phyloP scores from a whole-genome alignment of 108 stramenopile species.

The Fistulifera pelliculosa region DNA sequence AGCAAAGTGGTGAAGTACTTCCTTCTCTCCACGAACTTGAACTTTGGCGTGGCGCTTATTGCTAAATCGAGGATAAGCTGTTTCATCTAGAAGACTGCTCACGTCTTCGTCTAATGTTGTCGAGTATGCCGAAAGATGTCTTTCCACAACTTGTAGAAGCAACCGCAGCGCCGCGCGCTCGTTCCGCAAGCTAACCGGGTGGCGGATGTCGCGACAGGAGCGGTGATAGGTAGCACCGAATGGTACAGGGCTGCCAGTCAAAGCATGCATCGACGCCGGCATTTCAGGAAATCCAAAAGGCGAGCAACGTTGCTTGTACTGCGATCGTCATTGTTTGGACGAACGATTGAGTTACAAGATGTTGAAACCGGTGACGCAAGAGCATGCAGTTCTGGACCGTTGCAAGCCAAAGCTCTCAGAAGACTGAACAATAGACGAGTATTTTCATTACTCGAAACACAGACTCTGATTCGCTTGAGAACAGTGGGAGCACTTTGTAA shows the following conservation, averaged over 20 bases:
- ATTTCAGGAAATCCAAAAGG: conserved; percentile 28
- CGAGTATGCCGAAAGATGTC: conserved; percentile 61
- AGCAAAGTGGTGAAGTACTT: conserved; percentile 78
- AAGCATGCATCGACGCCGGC: not conserved
- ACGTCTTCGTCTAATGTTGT: conserved; percentile 71
- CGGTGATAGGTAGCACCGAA: conserved; percentile 29
- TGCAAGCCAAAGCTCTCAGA: conserved; percentile 69
- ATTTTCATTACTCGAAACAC: conserved; percentile 94
- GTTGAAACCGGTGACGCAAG: conserved; percentile 29
- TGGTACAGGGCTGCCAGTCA: conserved; percentile 4
- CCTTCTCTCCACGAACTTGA: conserved; percentile 86
- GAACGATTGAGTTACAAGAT: not conserved
- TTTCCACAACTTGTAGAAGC: conserved; percentile 48
- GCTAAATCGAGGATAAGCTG: conserved; percentile 60
- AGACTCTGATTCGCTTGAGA: conserved; percentile 82
- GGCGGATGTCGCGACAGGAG: conserved; percentile 77
- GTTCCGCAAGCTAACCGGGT: conserved; percentile 67
- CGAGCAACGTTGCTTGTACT: conserved; percentile 17
- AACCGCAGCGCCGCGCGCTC: conserved; percentile 71
- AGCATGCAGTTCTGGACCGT: conserved; percentile 48
- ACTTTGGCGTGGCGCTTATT: conserved; percentile 83
- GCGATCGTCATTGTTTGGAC: conserved; percentile 3
- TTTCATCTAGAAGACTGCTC: conserved; percentile 49
- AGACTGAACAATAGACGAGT: conserved; percentile 77
- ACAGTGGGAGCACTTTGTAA: not conserved